Base-by-base conservation (phyloP, 805 yeast genomes). In the Yarrowia hollandica region DNA sequence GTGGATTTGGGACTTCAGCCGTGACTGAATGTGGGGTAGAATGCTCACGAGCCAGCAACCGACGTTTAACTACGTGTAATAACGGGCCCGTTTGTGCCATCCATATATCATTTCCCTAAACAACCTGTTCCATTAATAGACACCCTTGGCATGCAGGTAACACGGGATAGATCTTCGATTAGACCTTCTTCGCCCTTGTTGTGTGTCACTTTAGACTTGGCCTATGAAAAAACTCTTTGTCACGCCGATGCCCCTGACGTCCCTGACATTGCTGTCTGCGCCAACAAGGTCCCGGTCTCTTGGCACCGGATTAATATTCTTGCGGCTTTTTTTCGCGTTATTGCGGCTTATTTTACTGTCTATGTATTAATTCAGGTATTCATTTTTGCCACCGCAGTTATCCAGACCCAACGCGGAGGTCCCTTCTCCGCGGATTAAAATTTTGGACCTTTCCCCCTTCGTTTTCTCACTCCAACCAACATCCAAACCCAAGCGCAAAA, bases 201-300 rank as follows among this genome's bases (percentile, higher is more conserved):
- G 48, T 41, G 48, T 41, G 48, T 41, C 48, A 41, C 48, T 41
- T 44, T 28, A 44, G 52, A 5, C 52, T 30, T 28, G 23, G 35
- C 10, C 19, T 2, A n/a, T 16, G 14, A 7, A 12, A 12, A 41
- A 41, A 41, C 12, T 28, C 52, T 42, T 42, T 44, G 52, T 44
- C n/a, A 14, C 11, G 9, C 35, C 7, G 9, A 19, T 19, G 25
- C 52, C 35, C 52, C 52, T 44, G 52, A 28, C 26, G 35, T 28
- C 52, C 52, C 52, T 44, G 52, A 30, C 52, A 44, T 44, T 44
- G 35, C 52, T 44, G 52, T 44, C 50, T 25, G 34, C 23, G 11
- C 34, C 33, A 26, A 26, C 50, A 26, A 42, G n/a, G 34, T 12
- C 7, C 12, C 6, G 8, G 25, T 2, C 3, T 14, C 52, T 44